phyloP scores from a whole-genome alignment of 176 grass and related monocot genomes.

The Aegilops longissima region DNA sequence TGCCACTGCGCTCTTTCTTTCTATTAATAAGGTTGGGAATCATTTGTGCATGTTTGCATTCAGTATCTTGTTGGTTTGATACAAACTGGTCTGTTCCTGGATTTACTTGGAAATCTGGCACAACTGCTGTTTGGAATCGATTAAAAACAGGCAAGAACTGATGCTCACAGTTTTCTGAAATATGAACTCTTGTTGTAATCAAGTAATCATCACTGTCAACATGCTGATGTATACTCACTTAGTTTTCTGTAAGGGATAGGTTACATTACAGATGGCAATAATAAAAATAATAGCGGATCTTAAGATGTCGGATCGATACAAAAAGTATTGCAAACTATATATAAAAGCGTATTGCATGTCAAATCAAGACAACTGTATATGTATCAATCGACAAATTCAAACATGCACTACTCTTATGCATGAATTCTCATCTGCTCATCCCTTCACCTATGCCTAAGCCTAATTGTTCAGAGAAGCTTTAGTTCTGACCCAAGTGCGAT shows the following conservation, averaged over 20 bases:
- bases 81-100: not conserved
- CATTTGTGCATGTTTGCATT: not conserved
- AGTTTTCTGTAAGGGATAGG: not conserved
- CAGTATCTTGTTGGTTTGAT: too few relatives aligned
- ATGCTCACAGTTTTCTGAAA: not conserved
- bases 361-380: not conserved
- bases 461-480: not conserved
- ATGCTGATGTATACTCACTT: not conserved
- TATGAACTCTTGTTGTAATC: not conserved
- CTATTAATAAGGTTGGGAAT: not conserved
- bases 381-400: not conserved
- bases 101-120: not conserved
- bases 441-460: not conserved
- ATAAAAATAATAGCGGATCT: not conserved
- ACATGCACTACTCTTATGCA: not conserved
- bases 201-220: not conserved
- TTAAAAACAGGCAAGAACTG: not conserved
- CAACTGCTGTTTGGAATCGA: not conserved
- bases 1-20: not conserved
- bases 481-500: not conserved
- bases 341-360: not conserved
- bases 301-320: not conserved
- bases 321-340: not conserved
- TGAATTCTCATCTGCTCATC: constrained; percentile 1
- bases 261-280: not conserved